Conservation (phyloP, 2,329 filamentous ascomycete species). For the Penicillium sp. region DNA sequence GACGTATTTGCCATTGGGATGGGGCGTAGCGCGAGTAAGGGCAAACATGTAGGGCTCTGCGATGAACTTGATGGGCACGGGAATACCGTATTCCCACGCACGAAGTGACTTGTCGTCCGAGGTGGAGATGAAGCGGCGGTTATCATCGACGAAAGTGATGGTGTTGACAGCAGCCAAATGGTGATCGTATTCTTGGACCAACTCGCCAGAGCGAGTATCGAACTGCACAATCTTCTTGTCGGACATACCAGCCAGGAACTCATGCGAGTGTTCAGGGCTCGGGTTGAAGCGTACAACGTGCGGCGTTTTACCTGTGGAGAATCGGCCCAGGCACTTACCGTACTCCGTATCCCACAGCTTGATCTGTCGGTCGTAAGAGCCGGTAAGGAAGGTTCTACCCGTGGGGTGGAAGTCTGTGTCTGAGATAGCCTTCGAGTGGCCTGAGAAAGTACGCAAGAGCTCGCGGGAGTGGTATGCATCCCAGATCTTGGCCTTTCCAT, state of each 20-base stretch:
- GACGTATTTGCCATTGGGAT: constrained; percentile 91
- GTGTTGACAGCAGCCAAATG: constrained; percentile 98
- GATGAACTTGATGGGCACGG: constrained; percentile 97
- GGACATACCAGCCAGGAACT: constrained; percentile 95
- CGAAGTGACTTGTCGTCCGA: constrained; percentile 95
- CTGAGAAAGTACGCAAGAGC: constrained; percentile 84
- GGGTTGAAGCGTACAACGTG: constrained; percentile 96
- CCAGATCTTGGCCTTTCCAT: constrained; percentile 89
- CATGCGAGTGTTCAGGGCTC: constrained; percentile 70
- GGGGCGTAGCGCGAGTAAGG: constrained; percentile 79
- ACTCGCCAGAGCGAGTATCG: constrained; percentile 77
- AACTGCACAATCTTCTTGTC: constrained; percentile 99
- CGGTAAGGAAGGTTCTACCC: constrained; percentile 84
- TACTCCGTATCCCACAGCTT: constrained; percentile 99
- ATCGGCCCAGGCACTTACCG: constrained; percentile 81
- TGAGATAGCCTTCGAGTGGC: constrained; percentile 85
- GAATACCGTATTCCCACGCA: constrained; percentile 98
- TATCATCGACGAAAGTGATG: constrained; percentile 91
- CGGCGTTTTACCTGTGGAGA: constrained; percentile 90
- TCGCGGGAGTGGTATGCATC: constrained; percentile 90
- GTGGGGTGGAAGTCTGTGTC: constrained; percentile 83
- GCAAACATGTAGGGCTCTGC: constrained; percentile 98
- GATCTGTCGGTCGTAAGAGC: constrained; percentile 92
- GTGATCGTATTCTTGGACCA: constrained; percentile 97
- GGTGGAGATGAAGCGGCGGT: constrained; percentile 94